These are phyloP conservation scores for Haematococcus lacustris DNA, from an alignment of 139 green algal genomes.

Conservation along the genomic window DNA sequence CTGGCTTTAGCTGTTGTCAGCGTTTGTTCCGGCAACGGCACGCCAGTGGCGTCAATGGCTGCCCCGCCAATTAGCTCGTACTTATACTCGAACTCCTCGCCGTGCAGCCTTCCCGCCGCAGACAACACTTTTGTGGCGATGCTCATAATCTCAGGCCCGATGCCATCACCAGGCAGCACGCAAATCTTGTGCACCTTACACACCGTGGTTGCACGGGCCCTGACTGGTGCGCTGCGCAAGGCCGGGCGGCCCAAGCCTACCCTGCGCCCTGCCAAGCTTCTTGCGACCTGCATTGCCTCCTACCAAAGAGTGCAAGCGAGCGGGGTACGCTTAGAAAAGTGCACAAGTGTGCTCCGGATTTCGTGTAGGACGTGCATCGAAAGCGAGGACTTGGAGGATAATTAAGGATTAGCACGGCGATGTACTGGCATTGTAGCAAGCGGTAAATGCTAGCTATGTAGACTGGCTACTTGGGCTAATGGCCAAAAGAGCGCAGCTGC, in stretches of 20 bases:
- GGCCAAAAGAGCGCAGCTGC: too few species aligned
- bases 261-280: neutral
- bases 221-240: neutral
- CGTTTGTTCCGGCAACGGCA: conserved; percentile 81
- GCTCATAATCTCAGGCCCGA: conserved; percentile 94
- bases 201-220: conserved; percentile 8
- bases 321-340: too few species aligned
- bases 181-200: conserved; percentile 65
- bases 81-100: conserved; percentile 74
- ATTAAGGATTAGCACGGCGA: too few species aligned
- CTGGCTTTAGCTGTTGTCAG: conserved; percentile 71
- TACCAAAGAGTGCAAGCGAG: too few species aligned
- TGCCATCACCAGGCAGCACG: conserved; percentile 92
- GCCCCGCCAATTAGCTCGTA: conserved; percentile 86
- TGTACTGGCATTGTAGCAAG: too few species aligned
- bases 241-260: neutral
- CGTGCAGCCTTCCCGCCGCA: conserved; percentile 55
- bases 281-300: neutral
- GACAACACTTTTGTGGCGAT: conserved; percentile 73
- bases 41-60: conserved; percentile 86
- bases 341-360: too few species aligned
- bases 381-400: too few species aligned
- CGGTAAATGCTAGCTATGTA: too few species aligned
- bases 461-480: too few species aligned
- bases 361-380: too few species aligned